Evolutionary conservation across 257 asterid genomes (phyloP).

Genomic region (Plectranthus barbatus): DNA sequence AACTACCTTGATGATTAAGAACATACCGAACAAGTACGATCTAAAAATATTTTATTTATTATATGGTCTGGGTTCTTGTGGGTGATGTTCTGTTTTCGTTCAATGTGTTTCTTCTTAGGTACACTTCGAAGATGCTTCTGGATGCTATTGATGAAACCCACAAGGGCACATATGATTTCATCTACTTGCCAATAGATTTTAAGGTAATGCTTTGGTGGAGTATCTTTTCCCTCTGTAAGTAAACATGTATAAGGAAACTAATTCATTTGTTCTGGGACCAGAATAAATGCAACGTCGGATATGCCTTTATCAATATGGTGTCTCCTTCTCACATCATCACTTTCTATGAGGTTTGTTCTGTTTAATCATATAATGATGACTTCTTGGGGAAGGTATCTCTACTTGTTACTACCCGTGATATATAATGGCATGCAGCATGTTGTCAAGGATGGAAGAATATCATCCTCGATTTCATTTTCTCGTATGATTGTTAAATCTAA

Average conservation of each 20-base stretch:
- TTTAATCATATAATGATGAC: background rate
- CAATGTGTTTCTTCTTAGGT: conserved; percentile 37
- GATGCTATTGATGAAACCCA: conserved; percentile 86
- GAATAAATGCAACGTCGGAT: conserved; percentile 98
- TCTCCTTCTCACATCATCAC: conserved; percentile 77
- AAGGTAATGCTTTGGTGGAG: conserved; percentile 44
- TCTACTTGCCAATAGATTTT: conserved; percentile 89
- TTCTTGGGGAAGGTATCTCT: background rate
- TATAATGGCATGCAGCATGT: background rate
- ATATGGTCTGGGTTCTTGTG: background rate
- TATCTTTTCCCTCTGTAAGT: background rate
- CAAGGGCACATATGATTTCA: conserved; percentile 81
- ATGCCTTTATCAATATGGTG: conserved; percentile 97
- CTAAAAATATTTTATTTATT: conserved; percentile 7
- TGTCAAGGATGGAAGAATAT: background rate
- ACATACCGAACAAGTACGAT: conserved; percentile 95
- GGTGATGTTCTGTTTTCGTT: background rate
- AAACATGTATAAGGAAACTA: background rate
- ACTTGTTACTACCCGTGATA: background rate
- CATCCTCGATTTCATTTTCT: background rate
- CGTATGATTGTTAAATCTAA: background rate
- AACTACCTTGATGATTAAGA: conserved; percentile 94
- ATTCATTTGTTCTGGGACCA: conserved; percentile 24
- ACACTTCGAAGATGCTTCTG: conserved; percentile 92
- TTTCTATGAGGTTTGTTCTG: conserved; percentile 59